Base-by-base conservation (phyloP, 306 rosid genomes). In the Lupinus albus region DNA sequence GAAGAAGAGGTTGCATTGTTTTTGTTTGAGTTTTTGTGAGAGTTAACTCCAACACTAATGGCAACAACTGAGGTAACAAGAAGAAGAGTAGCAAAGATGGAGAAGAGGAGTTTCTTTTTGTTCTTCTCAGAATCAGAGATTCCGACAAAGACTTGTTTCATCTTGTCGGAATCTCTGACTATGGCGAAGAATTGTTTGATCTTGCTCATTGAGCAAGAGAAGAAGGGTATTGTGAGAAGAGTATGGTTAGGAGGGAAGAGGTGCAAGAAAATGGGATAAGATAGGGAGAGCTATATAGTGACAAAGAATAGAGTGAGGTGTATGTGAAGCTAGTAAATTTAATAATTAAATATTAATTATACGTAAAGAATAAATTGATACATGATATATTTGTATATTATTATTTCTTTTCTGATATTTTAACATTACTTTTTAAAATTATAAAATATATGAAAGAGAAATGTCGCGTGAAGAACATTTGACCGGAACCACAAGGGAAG, bases 11-110 rank as follows among this genome's bases (percentile, higher is more conserved):
- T 25, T 0, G 30, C 14, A 8, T 33, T 6, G 8, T 2, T 14
- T 32, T 15, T 18, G 15, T 11, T 21, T 11, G 64, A 55, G 70
- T 52, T 69, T 11, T 41, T 56, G 25, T 45, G 60, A 30, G 85
- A 82, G 35, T 56, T 42, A 0, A 75, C 86, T 15, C 85, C 88
- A 55, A 80, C 86, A 8, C 70, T 85, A 7, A 85, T 58, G 77
- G 86, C 87, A 0, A 64, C 53, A 0, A 78, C 18, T 4, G 80
- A 73, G 10, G 86, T 79, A 1, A 81, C 57, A 0, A 89, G 78
- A 0, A 89, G 65, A 2, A 88, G 13, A 1, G 85, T 28, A 9
- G 84, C 74, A 5, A 84, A 64, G 17, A 82, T 25, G 38, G 85
- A 44, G 1, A 84, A 1, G 64, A 79, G 45, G 70, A 88, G 70